Evolutionary conservation across 805 yeast species (phyloP), one percentile per base, ranked within the genome.

Genomic region (Nakazawaea populi): DNA sequence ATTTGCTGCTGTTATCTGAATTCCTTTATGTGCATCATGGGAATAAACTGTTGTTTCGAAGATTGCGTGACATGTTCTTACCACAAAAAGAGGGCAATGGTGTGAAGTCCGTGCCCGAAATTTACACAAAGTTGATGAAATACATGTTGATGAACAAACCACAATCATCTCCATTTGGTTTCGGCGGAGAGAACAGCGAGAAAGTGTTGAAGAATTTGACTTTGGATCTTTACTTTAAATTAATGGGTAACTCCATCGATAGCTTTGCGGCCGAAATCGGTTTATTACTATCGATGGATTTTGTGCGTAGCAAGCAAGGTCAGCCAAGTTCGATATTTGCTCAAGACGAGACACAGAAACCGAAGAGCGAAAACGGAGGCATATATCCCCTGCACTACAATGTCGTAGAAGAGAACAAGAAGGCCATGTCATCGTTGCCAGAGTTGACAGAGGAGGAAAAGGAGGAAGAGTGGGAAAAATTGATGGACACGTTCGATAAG

Each of bases 401-500:
- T 36, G 43, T 49, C 6, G 24, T 49, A 2, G 43, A 45, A 24
- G 49, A 49, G 28, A 49, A 49, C n/a, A 39, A 44, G 35, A 49
- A 49, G 31, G 8, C 6, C 9, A 14, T 14, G 12, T 46, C 44
- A 35, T 6, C 34, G 11, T 41, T 49, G 30, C 49, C 52, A 8
- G 49, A 49, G 34, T 35, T 24, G 42, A 49, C 52, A 4, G 52
- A 44, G 27, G 52, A 44, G 27, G 52, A 49, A 35, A 49, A 49
- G 27, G 52, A 49, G 36, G 44, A 45, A 45, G 52, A 49, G 30
- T 49, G 45, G 42, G 52, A 49, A 18, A 49, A 35, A 28, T 45
- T 49, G 39, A 44, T 49, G 48, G 52, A 49, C 24, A 49, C 46
- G 12, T 49, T 49, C 30, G 49, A 49, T 27, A 44, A 45, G 46